Percentiles rank a stretch among this genome's conserved stretches.
phyloP scores from a whole-genome alignment of 169 alveolate species.

The Hepatocystis sp. region DNA sequence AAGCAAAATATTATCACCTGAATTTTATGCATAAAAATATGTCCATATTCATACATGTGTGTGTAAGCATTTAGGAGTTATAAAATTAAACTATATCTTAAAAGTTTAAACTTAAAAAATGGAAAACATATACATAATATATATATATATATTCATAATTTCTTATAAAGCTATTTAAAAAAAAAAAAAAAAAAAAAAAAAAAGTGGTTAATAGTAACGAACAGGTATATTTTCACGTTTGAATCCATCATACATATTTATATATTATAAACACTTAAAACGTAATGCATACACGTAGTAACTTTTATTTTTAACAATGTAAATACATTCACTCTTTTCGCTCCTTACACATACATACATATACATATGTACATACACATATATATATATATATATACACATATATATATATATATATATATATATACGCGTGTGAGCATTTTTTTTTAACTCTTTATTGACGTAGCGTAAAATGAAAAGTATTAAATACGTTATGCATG shows the following conservation, averaged over 20 bases:
- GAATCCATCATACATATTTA: background rate
- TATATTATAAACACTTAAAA: background rate
- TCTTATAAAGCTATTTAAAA: too few relatives aligned
- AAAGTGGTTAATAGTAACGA: background rate
- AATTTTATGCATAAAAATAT: too few relatives aligned
- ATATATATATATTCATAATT: too few relatives aligned
- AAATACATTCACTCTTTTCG: too few relatives aligned
- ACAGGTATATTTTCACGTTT: constrained; percentile 2
- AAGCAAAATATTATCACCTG: constrained; percentile 30
- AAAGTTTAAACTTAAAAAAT: too few relatives aligned
- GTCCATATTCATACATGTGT: too few relatives aligned
- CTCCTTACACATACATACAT: background rate
- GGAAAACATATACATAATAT: background rate
- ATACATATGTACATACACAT: background rate
- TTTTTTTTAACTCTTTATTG: too few relatives aligned
- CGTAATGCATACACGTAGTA: background rate
- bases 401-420: constrained; percentile 1
- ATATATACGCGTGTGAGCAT: background rate
- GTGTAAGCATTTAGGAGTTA: too few relatives aligned
- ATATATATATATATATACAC: background rate
- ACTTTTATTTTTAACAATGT: too few relatives aligned
- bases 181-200: constrained; percentile 9
- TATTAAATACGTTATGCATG: too few relatives aligned
- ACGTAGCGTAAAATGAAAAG: too few relatives aligned
- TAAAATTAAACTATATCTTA: too few relatives aligned